Percentiles rank a stretch among this genome's conserved stretches.
Evolutionary conservation across 2,329 filamentous ascomycete genomes (phyloP).

Genomic region (Scleromitrula shiraiana): DNA sequence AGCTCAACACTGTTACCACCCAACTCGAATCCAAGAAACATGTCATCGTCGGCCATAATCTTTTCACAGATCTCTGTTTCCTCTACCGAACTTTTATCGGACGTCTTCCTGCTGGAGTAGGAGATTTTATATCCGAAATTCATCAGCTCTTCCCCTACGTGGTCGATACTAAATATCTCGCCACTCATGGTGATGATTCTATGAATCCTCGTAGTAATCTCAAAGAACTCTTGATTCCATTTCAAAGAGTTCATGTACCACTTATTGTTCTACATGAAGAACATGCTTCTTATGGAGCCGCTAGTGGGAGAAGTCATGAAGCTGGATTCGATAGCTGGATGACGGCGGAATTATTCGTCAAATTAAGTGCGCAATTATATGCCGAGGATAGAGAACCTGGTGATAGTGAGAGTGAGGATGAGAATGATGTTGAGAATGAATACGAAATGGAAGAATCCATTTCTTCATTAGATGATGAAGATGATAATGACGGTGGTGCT

Average conservation of each 20-base stretch:
- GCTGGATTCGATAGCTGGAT: constrained; percentile 54
- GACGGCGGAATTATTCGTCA: constrained; percentile 36
- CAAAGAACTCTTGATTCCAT: constrained; percentile 38
- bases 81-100: constrained; percentile 56
- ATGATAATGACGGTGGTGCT: constrained; percentile 8
- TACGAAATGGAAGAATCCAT: constrained; percentile 3
- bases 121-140: constrained; percentile 43
- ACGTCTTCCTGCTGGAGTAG: constrained; percentile 43
- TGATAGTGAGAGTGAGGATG: too few relatives aligned
- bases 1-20: constrained; percentile 17
- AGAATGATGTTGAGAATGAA: neutral
- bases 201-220: constrained; percentile 39
- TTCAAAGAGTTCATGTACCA: constrained; percentile 35
- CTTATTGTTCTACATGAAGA: constrained; percentile 32
- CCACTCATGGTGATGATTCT: constrained; percentile 26
- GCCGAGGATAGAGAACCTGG: constrained; percentile 8
- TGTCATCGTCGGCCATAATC: constrained; percentile 55
- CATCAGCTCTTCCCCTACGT: constrained; percentile 41
- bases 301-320: constrained; percentile 37
- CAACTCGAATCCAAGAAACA: constrained; percentile 27
- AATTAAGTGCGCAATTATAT: constrained; percentile 24
- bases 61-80: constrained; percentile 56
- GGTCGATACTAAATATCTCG: constrained; percentile 54
- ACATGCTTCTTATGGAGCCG: constrained; percentile 26
- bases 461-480: neutral